Percentiles rank a stretch among this genome's conserved stretches.
These are phyloP conservation scores for Sindora glabra DNA, from an alignment of 306 rosid species.

Conservation along the genomic window DNA sequence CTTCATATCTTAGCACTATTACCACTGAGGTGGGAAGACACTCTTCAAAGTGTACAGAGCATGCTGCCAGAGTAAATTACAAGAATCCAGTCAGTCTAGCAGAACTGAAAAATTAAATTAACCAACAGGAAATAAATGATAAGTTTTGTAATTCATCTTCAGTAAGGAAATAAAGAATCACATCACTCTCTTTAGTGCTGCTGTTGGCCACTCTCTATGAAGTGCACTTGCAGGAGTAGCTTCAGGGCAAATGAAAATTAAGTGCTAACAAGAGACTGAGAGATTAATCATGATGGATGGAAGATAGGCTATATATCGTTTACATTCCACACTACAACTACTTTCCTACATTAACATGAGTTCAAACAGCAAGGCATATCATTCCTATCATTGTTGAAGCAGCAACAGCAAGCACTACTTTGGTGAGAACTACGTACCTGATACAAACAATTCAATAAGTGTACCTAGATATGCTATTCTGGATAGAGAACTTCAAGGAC, in stretches of 20 bases:
- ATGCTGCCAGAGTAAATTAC: conserved; percentile 21
- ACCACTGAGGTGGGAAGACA: conserved; percentile 63
- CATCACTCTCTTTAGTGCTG: no score
- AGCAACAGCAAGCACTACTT: background rate
- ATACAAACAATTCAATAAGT: background rate
- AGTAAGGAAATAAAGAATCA: no score
- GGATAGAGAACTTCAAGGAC: conserved; percentile 13
- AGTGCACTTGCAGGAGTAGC: no score
- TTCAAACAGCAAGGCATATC: background rate
- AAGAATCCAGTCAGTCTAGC: background rate
- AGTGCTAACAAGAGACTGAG: no score
- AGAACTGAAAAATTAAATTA: no score
- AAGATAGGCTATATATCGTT: no score
- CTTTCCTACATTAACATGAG: background rate
- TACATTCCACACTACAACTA: no score
- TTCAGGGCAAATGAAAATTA: no score
- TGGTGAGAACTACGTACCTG: background rate
- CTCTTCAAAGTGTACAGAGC: conserved; percentile 48
- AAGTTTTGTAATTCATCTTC: no score
- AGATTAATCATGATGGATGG: no score
- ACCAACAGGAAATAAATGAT: no score
- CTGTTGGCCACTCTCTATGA: no score
- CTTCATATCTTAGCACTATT: conserved; percentile 58
- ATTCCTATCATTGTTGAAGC: conserved; percentile 1
- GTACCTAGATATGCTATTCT: background rate